Evolutionary conservation across 768 basidiomycete species (phyloP).

Genomic region (Jaapia argillacea): DNA sequence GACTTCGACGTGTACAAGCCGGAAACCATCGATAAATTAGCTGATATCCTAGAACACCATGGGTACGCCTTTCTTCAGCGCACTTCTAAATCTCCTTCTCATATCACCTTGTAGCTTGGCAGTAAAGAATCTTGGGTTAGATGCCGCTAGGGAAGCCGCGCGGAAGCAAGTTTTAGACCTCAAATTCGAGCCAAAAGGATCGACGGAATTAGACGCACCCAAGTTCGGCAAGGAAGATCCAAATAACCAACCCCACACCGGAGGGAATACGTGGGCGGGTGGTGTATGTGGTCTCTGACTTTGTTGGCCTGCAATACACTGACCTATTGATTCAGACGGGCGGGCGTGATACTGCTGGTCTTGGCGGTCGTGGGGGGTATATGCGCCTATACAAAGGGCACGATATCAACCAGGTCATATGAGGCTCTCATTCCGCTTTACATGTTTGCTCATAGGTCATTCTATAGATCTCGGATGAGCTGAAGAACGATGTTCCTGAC

Average conservation of each 20-base stretch:
- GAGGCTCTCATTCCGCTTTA: background rate
- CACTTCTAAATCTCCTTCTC: background rate
- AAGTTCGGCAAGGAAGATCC: slow-evolving; percentile 55
- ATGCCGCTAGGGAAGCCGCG: slow-evolving; percentile 43
- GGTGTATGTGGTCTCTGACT: slow-evolving; percentile 29
- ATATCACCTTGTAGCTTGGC: slow-evolving; percentile 26
- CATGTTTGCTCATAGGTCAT: background rate
- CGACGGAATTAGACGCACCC: slow-evolving; percentile 36
- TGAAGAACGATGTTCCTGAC: slow-evolving; percentile 52
- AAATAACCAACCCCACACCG: slow-evolving; percentile 41
- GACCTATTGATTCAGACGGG: slow-evolving; percentile 33
- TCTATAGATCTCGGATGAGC: slow-evolving; percentile 34
- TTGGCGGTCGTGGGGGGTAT: slow-evolving; percentile 60
- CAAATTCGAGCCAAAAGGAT: slow-evolving; percentile 44
- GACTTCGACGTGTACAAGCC: slow-evolving; percentile 63
- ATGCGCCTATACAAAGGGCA: slow-evolving; percentile 56
- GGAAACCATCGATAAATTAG: slow-evolving; percentile 52
- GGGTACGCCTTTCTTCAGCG: slow-evolving; percentile 28
- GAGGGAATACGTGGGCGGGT: slow-evolving; percentile 57
- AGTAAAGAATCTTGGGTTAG: slow-evolving; percentile 44
- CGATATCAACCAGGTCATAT: slow-evolving; percentile 52
- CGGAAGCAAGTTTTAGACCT: slow-evolving; percentile 43
- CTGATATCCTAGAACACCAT: slow-evolving; percentile 46
- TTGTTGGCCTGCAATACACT: background rate
- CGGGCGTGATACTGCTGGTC: slow-evolving; percentile 54